phyloP scores from a whole-genome alignment of 164 flowering plant genomes.

The Chloranthus sessilifolius region DNA sequence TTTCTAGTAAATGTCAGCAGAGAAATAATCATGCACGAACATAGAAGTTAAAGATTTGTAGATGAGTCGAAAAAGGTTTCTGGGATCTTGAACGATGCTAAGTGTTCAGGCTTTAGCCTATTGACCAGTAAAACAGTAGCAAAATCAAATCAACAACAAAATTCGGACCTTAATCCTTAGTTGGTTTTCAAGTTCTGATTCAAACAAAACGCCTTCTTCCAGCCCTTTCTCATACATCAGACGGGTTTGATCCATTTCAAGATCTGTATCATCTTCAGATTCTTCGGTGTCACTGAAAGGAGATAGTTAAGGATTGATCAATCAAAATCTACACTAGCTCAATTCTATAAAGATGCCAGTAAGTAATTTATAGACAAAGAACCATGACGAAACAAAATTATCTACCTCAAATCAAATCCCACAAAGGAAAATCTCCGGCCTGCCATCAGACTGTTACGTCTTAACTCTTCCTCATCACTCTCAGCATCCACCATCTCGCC shows the following conservation, averaged over 20 bases:
- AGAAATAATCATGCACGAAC: too few species aligned
- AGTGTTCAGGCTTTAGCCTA: too few species aligned
- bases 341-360: background rate
- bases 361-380: conserved; percentile 1
- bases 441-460: background rate
- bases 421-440: conserved; percentile 40
- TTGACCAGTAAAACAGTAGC: too few species aligned
- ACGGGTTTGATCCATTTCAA: conserved; percentile 18
- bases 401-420: conserved; percentile 23
- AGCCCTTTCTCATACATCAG: conserved; percentile 44
- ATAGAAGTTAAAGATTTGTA: too few species aligned
- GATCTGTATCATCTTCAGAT: conserved; percentile 37
- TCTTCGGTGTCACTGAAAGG: conserved; percentile 43
- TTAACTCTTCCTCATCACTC: conserved; percentile 6
- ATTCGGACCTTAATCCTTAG: conserved; percentile 40
- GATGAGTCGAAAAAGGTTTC: too few species aligned
- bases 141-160: too few species aligned
- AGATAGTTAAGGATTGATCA: background rate
- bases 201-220: conserved; percentile 48
- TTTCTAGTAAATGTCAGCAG: too few species aligned
- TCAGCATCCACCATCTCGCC: conserved; percentile 13
- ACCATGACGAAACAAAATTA: background rate
- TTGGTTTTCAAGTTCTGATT: conserved; percentile 41
- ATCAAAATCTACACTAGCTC: background rate
- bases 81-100: too few species aligned